These are phyloP conservation scores for Pichia sp. DNA, from an alignment of 1,139 yeast species.

Conservation along the genomic window DNA sequence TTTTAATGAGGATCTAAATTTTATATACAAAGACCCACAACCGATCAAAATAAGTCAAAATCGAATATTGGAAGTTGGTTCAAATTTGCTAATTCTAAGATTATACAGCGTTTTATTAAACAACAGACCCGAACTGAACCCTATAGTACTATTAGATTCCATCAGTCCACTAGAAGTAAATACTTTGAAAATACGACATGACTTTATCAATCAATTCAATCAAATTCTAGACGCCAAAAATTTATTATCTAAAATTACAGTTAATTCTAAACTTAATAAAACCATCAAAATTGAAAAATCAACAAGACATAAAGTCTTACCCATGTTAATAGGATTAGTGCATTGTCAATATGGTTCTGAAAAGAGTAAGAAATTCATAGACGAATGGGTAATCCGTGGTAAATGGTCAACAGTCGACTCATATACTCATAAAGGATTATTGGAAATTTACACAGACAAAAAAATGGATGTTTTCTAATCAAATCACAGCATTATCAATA, in stretches of 20 bases:
- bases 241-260: constrained; percentile 6
- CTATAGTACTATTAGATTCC: constrained; percentile 4
- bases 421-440: constrained; percentile 28
- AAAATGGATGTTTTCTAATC: constrained; percentile 11
- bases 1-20: constrained; percentile 6
- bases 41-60: constrained; percentile 1
- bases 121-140: not conserved
- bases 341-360: constrained; percentile 22
- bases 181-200: constrained; percentile 12
- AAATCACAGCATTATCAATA: not conserved
- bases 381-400: constrained; percentile 29
- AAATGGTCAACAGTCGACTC: constrained; percentile 12
- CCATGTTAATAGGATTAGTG: constrained; percentile 27
- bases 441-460: constrained; percentile 20
- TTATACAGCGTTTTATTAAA: constrained; percentile 8
- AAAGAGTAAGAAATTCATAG: constrained; percentile 21
- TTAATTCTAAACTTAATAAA: not conserved
- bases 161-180: constrained; percentile 10
- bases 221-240: constrained; percentile 13
- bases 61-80: constrained; percentile 12
- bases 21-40: constrained; percentile 6
- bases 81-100: constrained; percentile 12
- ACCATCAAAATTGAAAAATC: constrained; percentile 22
- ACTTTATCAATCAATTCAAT: constrained; percentile 19
- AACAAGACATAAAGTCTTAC: constrained; percentile 23